Evolutionary conservation across 163 green algal species (phyloP), one percentile per base, ranked within the genome.

Genomic region (Volvox carteri): DNA sequence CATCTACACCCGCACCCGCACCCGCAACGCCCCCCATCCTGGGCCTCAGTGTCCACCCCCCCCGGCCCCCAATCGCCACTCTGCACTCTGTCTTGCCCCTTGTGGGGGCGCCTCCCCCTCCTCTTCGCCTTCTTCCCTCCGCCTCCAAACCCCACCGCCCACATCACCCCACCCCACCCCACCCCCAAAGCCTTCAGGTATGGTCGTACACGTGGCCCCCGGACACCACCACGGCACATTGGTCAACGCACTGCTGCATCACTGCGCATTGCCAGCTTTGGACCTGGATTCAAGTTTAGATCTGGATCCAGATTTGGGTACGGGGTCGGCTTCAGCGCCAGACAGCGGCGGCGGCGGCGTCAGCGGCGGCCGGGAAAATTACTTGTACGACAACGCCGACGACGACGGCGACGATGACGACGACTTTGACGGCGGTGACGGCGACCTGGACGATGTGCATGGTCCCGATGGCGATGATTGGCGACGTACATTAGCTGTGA

Each of bases 231-330:
- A 46, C 16, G 98, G 98, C 81, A 99, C 98, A 5, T 94, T 99
- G 6, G 98, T 99, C 18, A 99, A 99, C 91, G 98, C 97, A 0
- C 88, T 99, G 77, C 94, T 99, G 76, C 92, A 98, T 84, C 97
- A 98, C 92, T 99, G 94, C 89, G 81, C 86, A 1, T 88, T 98
- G 72, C 93, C 95, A 3, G 78, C 93, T 0, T 72, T 96, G 50
- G 84, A 90, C 44, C 85, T 96, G 37, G 65, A 60, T 39, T 46
- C 39, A 0, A 81, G 23, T 4, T 30, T 84, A 46, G 35, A 75
- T 33, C 65, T 75, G 65, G 30, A 78, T 52, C 70, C 14, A 3
- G 9, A 78, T 52, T 23, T 78, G 37, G 37, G 48, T 75, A 25
- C 9, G n/a, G 72, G 8, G 50, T 56, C 84, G 3, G 60, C 78